A percentile compares a stretch with the other conserved stretches of the same genome.
These are phyloP conservation scores for Closterium sp. DNA, from an alignment of 139 green algal genomes.

Conservation along the genomic window DNA sequence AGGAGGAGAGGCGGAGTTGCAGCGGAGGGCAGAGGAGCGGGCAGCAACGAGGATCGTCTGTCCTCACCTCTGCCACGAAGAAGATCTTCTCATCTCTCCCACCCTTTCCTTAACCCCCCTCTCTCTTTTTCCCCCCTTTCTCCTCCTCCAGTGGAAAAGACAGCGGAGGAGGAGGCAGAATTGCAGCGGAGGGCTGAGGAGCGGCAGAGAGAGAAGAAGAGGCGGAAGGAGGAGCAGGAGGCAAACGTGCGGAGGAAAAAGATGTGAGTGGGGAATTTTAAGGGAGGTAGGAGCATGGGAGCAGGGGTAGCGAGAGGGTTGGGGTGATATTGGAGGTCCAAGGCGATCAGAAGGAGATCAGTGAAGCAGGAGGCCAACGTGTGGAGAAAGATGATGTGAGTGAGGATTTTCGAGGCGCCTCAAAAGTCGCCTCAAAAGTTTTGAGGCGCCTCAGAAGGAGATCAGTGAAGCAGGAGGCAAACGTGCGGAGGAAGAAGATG, in stretches of 20 bases:
- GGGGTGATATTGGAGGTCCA: too few species aligned
- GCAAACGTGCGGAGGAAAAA: slow-evolving; percentile 51
- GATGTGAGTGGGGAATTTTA: not conserved
- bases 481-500: too few species aligned
- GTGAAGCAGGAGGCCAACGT: not conserved
- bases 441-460: too few species aligned
- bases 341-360: not conserved
- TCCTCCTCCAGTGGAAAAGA: slow-evolving; percentile 64
- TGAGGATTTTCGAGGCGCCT: not conserved
- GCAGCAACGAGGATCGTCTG: too few species aligned
- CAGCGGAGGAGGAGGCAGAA: slow-evolving; percentile 56
- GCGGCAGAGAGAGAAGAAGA: slow-evolving; percentile 14
- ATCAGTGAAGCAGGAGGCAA: too few species aligned
- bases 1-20: too few species aligned
- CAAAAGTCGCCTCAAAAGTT: too few species aligned
- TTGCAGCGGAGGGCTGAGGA: slow-evolving; percentile 57
- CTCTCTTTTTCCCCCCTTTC: not conserved
- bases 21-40: too few species aligned
- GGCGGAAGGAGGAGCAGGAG: slow-evolving; percentile 53
- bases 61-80: too few species aligned
- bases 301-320: too few species aligned
- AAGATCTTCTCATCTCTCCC: too few species aligned
- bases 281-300: too few species aligned
- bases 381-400: not conserved
- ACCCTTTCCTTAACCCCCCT: not conserved